phyloP scores from a whole-genome alignment of 441 rosid genomes.

The Aquilaria agallochum region DNA sequence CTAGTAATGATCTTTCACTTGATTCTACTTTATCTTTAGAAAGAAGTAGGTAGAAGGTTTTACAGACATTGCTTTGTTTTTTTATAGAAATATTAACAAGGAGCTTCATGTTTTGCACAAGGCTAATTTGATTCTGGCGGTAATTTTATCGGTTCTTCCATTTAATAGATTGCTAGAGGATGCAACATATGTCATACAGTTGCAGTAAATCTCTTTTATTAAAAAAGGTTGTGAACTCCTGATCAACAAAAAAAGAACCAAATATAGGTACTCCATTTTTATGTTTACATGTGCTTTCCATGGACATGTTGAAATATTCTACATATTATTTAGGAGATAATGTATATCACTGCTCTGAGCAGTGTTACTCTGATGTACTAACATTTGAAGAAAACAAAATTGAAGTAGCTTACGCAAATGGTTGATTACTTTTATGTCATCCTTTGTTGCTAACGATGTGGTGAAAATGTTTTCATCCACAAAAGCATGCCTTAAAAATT shows the following conservation, averaged over 20 bases:
- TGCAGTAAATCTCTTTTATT: constrained; percentile 85
- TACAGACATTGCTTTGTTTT: constrained; percentile 73
- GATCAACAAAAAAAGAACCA: constrained; percentile 29
- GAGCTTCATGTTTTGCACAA: constrained; percentile 67
- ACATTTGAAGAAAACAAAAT: constrained; percentile 70
- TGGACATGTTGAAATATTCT: constrained; percentile 73
- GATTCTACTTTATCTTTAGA: constrained; percentile 88
- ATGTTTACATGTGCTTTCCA: constrained; percentile 56
- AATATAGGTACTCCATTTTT: constrained; percentile 41
- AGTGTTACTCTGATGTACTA: constrained; percentile 41
- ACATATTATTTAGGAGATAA: constrained; percentile 60
- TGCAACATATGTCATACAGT: constrained; percentile 67
- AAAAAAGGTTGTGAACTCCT: constrained; percentile 54
- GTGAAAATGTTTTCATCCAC: constrained; percentile 70
- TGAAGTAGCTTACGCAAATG: constrained; percentile 73
- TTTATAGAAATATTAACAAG: constrained; percentile 67
- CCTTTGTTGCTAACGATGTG: constrained; percentile 40
- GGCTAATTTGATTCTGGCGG: constrained; percentile 88
- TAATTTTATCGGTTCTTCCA: constrained; percentile 69
- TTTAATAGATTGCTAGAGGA: constrained; percentile 88
- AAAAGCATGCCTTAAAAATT: constrained; percentile 88
- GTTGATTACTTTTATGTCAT: constrained; percentile 80
- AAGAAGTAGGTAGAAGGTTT: constrained; percentile 98
- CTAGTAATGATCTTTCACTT: constrained; percentile 88
- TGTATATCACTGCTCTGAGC: constrained; percentile 53